Base-by-base conservation (phyloP, 257 asterid species). In the Gardenia jasminoides region DNA sequence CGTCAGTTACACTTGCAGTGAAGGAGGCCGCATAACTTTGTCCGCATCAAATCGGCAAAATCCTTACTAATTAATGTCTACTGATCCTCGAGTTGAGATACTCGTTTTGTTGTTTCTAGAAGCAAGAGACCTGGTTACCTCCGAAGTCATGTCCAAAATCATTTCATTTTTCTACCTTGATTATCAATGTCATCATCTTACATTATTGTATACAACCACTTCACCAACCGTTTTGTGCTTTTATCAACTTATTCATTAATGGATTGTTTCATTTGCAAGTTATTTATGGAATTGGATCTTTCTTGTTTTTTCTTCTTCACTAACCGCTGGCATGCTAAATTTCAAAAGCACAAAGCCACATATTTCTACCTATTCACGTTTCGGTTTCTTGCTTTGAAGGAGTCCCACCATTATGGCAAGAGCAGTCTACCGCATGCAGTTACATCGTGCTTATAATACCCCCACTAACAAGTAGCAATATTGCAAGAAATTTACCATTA, bases 151-250 rank as follows among this genome's bases (percentile, higher is more conserved):
- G 39, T 10, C 8, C 66, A 13, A 31, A 65, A 66, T 67, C 70
- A 75, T 73, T 64, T 47, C 67, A 41, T 46, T 66, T 36, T 36
- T 36, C 4, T 36, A 36, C 70, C 62, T 22, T 17, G 58, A 12
- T 75, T 22, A 58, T 24, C 26, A 56, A 80, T 67, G 65, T 20
- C 70, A 52, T 54, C 1, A 52, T 80, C 58, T 58, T 75, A 68
- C 77, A 80, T 72, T 80, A 75, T 15, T n/a, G 44, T n/a, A 67
- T 28, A 33, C 3, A 50, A 69, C 52, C 70, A n/a, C 31, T 80
- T 58, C 10, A 70, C 76, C 83, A 75, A 67, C 72, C 70, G 52
- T 33, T 11, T 48, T 16, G 50, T 56, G 8, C n/a, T 10, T 62
- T 47, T 52, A 68, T 80, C 75, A 39, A 50, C 16, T 20, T 54